These are phyloP conservation scores for Rhytidiadelphus loreus DNA, from an alignment of 225 moss, liverwort and hornwort species.

Conservation along the genomic window DNA sequence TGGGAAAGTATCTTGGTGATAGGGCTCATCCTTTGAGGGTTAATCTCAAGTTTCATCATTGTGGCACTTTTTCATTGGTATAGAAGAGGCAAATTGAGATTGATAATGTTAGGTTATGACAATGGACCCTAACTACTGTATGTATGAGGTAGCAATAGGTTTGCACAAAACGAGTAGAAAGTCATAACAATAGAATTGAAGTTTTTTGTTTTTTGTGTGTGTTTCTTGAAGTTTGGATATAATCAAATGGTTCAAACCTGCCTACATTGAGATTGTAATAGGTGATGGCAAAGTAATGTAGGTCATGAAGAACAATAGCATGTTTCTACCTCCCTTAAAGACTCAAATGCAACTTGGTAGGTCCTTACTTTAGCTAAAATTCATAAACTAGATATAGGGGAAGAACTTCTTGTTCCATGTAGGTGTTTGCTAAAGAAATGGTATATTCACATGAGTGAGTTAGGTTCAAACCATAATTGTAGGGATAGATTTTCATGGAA, in stretches of 20 bases:
- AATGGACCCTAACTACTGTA: not conserved
- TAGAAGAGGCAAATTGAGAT: not conserved
- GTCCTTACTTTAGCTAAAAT: not conserved
- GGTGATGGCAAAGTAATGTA: not conserved
- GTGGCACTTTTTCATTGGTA: too few species aligned
- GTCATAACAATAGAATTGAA: not conserved
- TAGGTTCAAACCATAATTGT: too few species aligned
- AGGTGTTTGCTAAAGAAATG: too few species aligned
- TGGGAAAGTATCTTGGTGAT: not conserved
- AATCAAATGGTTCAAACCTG: not conserved
- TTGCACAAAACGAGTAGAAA: not conserved
- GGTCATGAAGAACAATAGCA: not conserved
- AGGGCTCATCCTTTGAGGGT: not conserved
- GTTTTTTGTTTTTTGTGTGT: not conserved
- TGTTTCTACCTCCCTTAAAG: not conserved
- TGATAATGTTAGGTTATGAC: not conserved
- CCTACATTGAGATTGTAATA: not conserved
- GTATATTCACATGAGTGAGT: too few species aligned
- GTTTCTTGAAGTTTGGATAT: not conserved
- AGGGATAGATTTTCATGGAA: not conserved
- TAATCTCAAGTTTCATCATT: fast-evolving
- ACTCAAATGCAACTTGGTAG: not conserved
- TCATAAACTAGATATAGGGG: not conserved
- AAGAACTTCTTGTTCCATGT: not conserved
- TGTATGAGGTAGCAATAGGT: not conserved